phyloP scores from a whole-genome alignment of 129 eudicot species.

The Artemisia annua region DNA sequence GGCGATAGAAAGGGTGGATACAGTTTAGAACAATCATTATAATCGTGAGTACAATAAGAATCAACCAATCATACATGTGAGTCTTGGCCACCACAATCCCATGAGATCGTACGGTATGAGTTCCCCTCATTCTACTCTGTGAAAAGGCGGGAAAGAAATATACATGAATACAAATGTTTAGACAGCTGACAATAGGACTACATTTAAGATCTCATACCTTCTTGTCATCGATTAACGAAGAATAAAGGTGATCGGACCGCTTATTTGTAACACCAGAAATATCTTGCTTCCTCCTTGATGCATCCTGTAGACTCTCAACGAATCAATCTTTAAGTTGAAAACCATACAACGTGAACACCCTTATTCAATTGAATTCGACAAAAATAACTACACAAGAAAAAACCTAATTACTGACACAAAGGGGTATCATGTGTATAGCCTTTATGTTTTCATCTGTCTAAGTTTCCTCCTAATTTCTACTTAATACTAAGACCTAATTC shows the following conservation, averaged over 20 bases:
- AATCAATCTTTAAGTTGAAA: conserved; percentile 16
- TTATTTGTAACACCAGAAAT: conserved; percentile 17
- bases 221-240: conserved; percentile 40
- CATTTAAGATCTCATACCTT: conserved; percentile 14
- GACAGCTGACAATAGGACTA: neutral
- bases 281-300: conserved; percentile 33
- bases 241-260: conserved; percentile 25
- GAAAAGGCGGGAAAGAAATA: conserved; percentile 1
- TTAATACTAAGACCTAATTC: neutral
- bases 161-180: neutral
- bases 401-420: neutral
- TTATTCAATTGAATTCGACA: neutral
- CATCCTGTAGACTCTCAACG: conserved; percentile 31
- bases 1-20: conserved; percentile 72
- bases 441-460: neutral
- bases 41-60: conserved; percentile 47
- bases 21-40: conserved; percentile 38
- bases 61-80: conserved; percentile 81
- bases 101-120: conserved; percentile 68
- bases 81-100: conserved; percentile 64
- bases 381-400: neutral
- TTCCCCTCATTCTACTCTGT: conserved; percentile 45
- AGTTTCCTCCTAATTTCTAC: neutral
- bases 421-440: neutral
- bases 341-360: neutral